These are phyloP conservation scores for Saccharata proteae DNA, from an alignment of 2,329 filamentous ascomycete genomes.

Conservation along the genomic window DNA sequence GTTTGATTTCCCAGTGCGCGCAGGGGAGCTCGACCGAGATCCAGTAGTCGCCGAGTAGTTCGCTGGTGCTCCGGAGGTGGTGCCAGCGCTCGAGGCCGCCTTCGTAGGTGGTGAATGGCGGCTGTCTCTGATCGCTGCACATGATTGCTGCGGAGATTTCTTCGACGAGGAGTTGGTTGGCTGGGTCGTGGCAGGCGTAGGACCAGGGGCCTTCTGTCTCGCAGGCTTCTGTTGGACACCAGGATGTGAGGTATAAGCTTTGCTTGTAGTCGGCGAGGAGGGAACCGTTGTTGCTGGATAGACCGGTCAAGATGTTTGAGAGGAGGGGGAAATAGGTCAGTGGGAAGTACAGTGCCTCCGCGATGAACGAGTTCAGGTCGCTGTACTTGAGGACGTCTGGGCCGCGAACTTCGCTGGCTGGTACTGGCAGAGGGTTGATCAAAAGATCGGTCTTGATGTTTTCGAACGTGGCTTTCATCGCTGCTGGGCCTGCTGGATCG, in stretches of 20 bases:
- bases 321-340: background rate
- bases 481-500: background rate
- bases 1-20: background rate
- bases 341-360: conserved; percentile 7
- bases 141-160: background rate
- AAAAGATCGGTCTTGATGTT: background rate
- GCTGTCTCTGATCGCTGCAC: background rate
- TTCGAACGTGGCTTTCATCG: background rate
- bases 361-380: conserved; percentile 6
- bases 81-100: background rate
- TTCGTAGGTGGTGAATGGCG: background rate
- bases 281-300: conserved; percentile 7
- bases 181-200: conserved; percentile 4
- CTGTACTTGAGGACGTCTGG: background rate
- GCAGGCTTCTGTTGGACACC: conserved; percentile 5
- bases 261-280: conserved; percentile 7
- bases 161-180: background rate
- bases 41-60: background rate
- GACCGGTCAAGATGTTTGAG: conserved; percentile 2
- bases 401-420: background rate
- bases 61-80: background rate
- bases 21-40: background rate
- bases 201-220: conserved; percentile 3
- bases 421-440: background rate
- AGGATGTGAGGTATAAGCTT: background rate